Base-by-base conservation (phyloP, 257 asterid species). In the Henckelia pumila region DNA sequence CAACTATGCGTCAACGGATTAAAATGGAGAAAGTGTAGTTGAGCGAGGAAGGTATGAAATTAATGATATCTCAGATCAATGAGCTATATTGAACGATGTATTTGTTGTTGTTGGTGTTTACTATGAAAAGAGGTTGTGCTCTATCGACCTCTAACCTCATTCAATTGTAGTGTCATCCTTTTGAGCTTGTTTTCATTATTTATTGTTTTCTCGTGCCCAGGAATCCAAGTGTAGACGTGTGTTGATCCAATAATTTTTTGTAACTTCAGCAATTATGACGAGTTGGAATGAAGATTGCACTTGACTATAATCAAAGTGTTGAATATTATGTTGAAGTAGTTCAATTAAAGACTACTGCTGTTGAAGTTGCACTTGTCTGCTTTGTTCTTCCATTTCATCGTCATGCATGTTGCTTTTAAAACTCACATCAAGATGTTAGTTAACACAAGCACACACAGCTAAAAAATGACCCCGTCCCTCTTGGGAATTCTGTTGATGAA, bases 11-110 rank as follows among this genome's bases (percentile, higher is more conserved):
- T 30, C 88, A 85, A 35, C 67, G 94, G 80, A 63, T 88, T 68
- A 93, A 88, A 81, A 90, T 93, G 99, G 99, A 90, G 84, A 85
- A 83, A 26, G 85, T 83, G 35, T 89, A 86, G 74, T 78, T 93
- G 70, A 88, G 89, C 4, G 95, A 81, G 68, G 92, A 85, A 73
- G 95, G 92, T 72, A 77, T 75, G 50, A 83, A 69, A 57, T 77
- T 93, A 61, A 85, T 71, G 87, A 72, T 17, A 76, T 86, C 33
- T 77, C 85, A 8, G 70, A 56, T 28, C 88, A 85, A 80, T 88
- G 89, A 86, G 73, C 61, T 56, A 10, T 17, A 65, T 21, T 1
- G 19, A 64, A 19, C 3, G 61, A n/a, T 5, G 3, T 30, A 22
- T 59, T 55, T 1, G 1, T 35, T 20, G 53, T 23, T 64, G 23